Base-by-base conservation (phyloP, 345 rosid species). In the Chamaenerion angustifolium region DNA sequence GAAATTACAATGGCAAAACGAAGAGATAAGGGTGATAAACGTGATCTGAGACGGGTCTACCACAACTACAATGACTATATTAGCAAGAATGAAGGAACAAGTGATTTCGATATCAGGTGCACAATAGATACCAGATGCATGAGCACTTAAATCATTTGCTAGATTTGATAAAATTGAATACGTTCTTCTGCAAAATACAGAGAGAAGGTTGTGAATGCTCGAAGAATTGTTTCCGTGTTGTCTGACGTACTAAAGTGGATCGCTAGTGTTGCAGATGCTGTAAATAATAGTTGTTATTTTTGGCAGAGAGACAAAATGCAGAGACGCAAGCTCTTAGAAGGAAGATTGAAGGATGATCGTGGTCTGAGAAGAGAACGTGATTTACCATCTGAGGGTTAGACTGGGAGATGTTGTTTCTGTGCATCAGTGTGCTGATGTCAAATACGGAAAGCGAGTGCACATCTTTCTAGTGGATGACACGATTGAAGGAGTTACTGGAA, bases 31-130 rank as follows among this genome's bases (percentile, higher is more conserved):
- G 81, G 78, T 67, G 92, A 86, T 59, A 43, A 48, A 25, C 82
- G 92, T 18, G 95, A 86, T 67, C 82, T 90, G 44, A 76, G 57
- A 59, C 86, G 94, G 56, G 98, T 86, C 58, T 85, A 71, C 68
- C 79, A 61, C 58, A 65, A 62, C 58, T 79, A 78, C 69, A 66
- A 66, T 58, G 83, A 82, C 14, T 76, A 77, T 21, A 70, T 85
- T 61, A 59, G 52, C 23, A 76, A 59, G 63, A 75, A 70, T 51
- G 72, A 70, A 15, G 88, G 71, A 57, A 53, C 61, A 17, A 52
- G 70, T 60, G 73, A 83, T 65, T 51, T 71, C 27, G 78, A 70
- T 47, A 58, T 67, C 7, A 67, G 84, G 98, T 85, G 56, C 50
- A 43, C 40, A 14, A 12, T 47, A 35, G 37, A 31, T 21, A 21